Evolutionary conservation across 2,329 filamentous ascomycete species (phyloP).

Genomic region (Dothidotthia symphoricarpi): DNA sequence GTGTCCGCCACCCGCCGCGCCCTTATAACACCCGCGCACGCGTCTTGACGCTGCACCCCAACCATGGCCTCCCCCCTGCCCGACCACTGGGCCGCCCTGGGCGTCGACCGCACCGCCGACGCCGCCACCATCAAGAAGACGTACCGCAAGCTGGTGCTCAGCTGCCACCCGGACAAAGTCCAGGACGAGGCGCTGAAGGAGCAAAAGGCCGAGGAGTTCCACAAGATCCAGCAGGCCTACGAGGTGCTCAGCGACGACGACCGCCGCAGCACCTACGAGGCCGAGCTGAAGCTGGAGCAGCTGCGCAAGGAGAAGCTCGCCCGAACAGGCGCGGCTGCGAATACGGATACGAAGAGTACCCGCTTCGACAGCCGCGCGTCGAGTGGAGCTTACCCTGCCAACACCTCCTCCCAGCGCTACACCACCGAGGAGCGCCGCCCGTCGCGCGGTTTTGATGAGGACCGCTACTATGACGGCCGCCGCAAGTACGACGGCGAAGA

Average conservation of each 20-base stretch:
- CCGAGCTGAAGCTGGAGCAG: slow-evolving; percentile 66
- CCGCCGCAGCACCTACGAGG: slow-evolving; percentile 73
- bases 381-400: slow-evolving; percentile 24
- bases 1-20: slow-evolving; percentile 13
- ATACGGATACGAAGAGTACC: slow-evolving; percentile 31
- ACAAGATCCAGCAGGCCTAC: slow-evolving; percentile 89
- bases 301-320: slow-evolving; percentile 57
- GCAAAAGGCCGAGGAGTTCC: slow-evolving; percentile 81
- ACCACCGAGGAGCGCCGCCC: slow-evolving; percentile 36
- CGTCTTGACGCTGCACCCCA: slow-evolving; percentile 36
- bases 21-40: slow-evolving; percentile 10
- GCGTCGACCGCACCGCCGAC: slow-evolving; percentile 70
- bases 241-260: slow-evolving; percentile 80
- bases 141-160: slow-evolving; percentile 81
- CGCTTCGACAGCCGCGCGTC: slow-evolving; percentile 37
- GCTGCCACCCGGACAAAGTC: slow-evolving; percentile 89
- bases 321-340: slow-evolving; percentile 33
- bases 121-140: slow-evolving; percentile 71
- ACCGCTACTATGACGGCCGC: slow-evolving; percentile 41
- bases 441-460: slow-evolving; percentile 27
- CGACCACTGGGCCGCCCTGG: slow-evolving; percentile 79
- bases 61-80: slow-evolving; percentile 53
- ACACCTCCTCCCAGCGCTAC: slow-evolving; percentile 24
- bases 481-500: slow-evolving; percentile 45
- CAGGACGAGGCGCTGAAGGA: slow-evolving; percentile 74